These are phyloP conservation scores for Citrullus amarus DNA, from an alignment of 306 rosid genomes.

Conservation along the genomic window DNA sequence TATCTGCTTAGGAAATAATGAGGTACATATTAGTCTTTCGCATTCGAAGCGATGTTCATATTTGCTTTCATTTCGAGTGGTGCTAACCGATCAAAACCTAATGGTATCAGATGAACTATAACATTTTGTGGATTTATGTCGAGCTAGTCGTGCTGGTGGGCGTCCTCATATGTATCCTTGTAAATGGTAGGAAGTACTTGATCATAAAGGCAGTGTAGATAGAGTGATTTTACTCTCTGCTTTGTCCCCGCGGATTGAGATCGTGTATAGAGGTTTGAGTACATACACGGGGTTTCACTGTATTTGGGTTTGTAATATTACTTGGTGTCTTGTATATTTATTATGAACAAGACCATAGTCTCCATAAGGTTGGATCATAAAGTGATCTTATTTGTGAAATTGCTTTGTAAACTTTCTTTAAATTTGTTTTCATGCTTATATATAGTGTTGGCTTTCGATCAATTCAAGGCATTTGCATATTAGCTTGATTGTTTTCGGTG, in stretches of 20 bases:
- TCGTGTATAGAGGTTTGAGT: slow-evolving; percentile 31
- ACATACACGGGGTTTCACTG: not conserved
- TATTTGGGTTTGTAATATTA: not conserved
- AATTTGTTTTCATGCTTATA: not conserved
- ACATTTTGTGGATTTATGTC: not conserved
- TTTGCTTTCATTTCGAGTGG: no score
- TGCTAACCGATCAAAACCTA: not conserved
- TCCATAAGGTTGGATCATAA: not conserved
- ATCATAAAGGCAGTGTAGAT: not conserved
- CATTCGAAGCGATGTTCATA: not conserved
- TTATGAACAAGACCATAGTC: not conserved
- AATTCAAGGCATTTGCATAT: no score
- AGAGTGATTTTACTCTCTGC: slow-evolving; percentile 10
- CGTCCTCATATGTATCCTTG: not conserved
- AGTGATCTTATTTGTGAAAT: not conserved
- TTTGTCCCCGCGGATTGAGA: slow-evolving; percentile 28
- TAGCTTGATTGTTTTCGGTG: no score
- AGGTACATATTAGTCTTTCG: not conserved
- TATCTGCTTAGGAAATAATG: slow-evolving; percentile 33
- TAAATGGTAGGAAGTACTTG: not conserved
- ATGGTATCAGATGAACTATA: not conserved
- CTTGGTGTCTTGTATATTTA: not conserved
- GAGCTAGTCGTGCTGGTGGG: not conserved
- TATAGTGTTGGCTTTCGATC: no score
- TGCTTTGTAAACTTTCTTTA: not conserved